These are phyloP conservation scores for Cordia subcordata DNA, from an alignment of 257 asterid genomes.

Conservation along the genomic window DNA sequence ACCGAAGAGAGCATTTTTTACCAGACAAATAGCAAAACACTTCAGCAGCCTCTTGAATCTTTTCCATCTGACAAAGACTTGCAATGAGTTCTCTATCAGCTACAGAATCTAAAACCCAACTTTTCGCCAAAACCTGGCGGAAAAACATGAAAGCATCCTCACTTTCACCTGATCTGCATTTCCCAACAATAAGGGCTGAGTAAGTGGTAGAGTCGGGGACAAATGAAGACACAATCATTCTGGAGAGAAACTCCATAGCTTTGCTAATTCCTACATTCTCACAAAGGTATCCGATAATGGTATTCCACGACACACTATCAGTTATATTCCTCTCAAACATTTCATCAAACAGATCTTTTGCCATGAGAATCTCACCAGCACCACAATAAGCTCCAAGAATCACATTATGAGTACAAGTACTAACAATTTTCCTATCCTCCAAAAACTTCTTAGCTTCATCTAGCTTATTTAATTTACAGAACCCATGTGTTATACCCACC, in stretches of 20 bases:
- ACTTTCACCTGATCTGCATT: slow-evolving; percentile 42
- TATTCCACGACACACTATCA: slow-evolving; percentile 64
- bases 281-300: slow-evolving; percentile 45
- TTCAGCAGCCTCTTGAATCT: slow-evolving; percentile 42
- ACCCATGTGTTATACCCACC: slow-evolving; percentile 38
- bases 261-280: slow-evolving; percentile 34
- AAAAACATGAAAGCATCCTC: slow-evolving; percentile 48
- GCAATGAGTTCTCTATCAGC: slow-evolving; percentile 51
- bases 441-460: slow-evolving; percentile 44
- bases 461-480: slow-evolving; percentile 45
- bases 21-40: slow-evolving; percentile 57
- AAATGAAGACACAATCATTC: slow-evolving; percentile 54
- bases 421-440: slow-evolving; percentile 36
- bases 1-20: slow-evolving; percentile 32
- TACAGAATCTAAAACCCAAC: slow-evolving; percentile 49
- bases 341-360: slow-evolving; percentile 38
- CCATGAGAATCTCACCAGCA: slow-evolving; percentile 33
- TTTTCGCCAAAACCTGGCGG: slow-evolving; percentile 27
- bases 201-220: slow-evolving; percentile 45
- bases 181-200: slow-evolving; percentile 63
- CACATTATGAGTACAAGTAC: slow-evolving; percentile 38
- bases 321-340: slow-evolving; percentile 36
- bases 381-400: slow-evolving; percentile 55
- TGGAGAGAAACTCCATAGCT: slow-evolving; percentile 55
- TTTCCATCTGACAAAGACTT: slow-evolving; percentile 43